Evolutionary conservation across 257 asterid genomes (phyloP), one percentile per base, ranked within the genome.

Genomic region (Lycium barbarum): DNA sequence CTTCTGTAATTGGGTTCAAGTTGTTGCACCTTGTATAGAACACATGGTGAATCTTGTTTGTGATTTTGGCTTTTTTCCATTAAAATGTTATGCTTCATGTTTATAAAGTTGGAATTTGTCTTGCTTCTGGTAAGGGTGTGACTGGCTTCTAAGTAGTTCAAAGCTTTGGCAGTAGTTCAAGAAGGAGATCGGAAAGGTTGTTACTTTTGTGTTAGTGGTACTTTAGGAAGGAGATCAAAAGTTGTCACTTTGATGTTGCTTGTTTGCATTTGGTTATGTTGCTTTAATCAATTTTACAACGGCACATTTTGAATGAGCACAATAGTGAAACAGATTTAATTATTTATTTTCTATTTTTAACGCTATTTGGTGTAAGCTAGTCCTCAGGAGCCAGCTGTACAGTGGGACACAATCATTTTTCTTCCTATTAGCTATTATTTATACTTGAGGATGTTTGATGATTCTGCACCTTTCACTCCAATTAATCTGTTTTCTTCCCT

Each of bases 241-340:
- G 43, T 51, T 74, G 81, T 74, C 45, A 74, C 62, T 74, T 49
- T 49, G 62, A 74, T 74, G 81, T 74, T 49, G 81, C 58, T 73
- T 35, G 43, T 0, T 12, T 74, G 81, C 43, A 1, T 22, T 74
- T 74, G 20, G 13, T 22, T 22, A 74, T 74, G n/a, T 74, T 74
- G 81, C 81, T 22, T 74, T 74, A 49, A 74, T 74, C 45, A 74
- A 49, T 49, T 20, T 49, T 13, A 22, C 13, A 74, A 13, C 8
- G 57, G 40, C 33, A 4, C 81, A 49, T 47, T 74, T 74, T 49
- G 6, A 33, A 22, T 65, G 43, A 74, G 81, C 61, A 22, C 12
- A 74, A 49, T 13, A 49, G 62, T 54, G 40, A 22, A 43, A 14
- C 40, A 68, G 13, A 68, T n/a, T 45, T 74, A 74, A 22, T 20